Evolutionary conservation across 1,284 basidiomycete genomes (phyloP).

Genomic region (Leccinum pallidistipes): DNA sequence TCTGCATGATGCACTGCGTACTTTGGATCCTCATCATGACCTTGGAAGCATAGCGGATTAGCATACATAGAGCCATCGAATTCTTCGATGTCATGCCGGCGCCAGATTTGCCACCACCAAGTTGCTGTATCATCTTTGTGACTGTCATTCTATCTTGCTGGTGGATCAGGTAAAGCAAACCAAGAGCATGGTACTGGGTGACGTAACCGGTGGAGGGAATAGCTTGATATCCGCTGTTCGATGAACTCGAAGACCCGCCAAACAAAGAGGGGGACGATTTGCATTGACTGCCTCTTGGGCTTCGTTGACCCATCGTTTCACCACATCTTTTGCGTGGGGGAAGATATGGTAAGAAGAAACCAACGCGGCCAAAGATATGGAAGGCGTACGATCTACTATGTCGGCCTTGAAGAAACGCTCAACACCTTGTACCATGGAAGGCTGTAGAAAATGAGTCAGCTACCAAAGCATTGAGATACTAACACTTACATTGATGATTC

Average conservation of each 20-base stretch:
- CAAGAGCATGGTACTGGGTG: constrained; percentile 97
- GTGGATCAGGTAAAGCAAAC: constrained; percentile 91
- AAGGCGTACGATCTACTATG: constrained; percentile 95
- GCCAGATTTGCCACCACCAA: constrained; percentile 86
- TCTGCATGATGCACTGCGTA: constrained; percentile 42
- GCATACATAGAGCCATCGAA: constrained; percentile 98
- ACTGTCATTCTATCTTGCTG: constrained; percentile 99
- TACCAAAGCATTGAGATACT: constrained; percentile 5
- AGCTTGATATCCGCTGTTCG: constrained; percentile 69
- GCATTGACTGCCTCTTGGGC: constrained; percentile 95
- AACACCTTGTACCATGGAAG: constrained; percentile 96
- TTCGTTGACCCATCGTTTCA: constrained; percentile 98
- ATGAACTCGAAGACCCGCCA: constrained; percentile 49
- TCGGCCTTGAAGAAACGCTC: constrained; percentile 99
- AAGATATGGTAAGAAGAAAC: constrained; percentile 98
- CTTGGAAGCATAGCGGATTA: constrained; percentile 96
- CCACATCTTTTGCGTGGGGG: constrained; percentile 91
- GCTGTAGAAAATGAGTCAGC: constrained; percentile 45
- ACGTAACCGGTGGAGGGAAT: constrained; percentile 89
- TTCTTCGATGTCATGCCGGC: constrained; percentile 86
- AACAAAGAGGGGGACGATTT: constrained; percentile 79
- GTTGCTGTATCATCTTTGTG: constrained; percentile 99
- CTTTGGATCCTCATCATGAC: constrained; percentile 99
- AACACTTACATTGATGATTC: constrained; percentile 90
- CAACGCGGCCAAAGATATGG: constrained; percentile 94